Evolutionary conservation across 2,329 filamentous ascomycete genomes (phyloP).

Genomic region (Bipolaris gigantea): DNA sequence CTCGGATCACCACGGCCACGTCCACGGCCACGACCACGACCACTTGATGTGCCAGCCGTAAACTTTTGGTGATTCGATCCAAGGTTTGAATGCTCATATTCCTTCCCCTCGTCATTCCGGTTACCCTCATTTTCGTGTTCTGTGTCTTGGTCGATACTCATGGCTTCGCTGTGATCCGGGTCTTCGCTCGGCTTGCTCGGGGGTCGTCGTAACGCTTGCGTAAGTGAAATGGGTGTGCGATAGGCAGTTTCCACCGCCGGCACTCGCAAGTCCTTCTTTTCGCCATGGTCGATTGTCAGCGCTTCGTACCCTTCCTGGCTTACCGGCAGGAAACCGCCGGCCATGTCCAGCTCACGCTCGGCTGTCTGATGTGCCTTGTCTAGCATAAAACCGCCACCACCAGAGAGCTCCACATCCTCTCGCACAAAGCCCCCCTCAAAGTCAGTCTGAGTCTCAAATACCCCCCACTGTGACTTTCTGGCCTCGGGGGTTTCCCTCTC

Average conservation of each 20-base stretch:
- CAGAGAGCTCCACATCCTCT: slow-evolving; percentile 27
- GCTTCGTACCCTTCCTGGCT: slow-evolving; percentile 40
- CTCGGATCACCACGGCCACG: slow-evolving; percentile 1
- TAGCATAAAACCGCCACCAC: slow-evolving; percentile 15
- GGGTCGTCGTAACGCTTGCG: slow-evolving; percentile 32
- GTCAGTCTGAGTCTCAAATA: slow-evolving; percentile 32
- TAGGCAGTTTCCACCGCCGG: slow-evolving; percentile 16
- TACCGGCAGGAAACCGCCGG: slow-evolving; percentile 42
- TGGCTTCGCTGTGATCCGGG: background rate
- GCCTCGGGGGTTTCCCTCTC: slow-evolving; percentile 61
- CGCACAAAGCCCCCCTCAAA: slow-evolving; percentile 50
- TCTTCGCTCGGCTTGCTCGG: slow-evolving; percentile 2
- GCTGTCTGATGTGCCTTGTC: slow-evolving; percentile 14
- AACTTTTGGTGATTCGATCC: slow-evolving; percentile 17
- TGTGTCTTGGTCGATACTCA: background rate
- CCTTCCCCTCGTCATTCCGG: slow-evolving; percentile 44
- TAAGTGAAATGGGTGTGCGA: slow-evolving; percentile 43
- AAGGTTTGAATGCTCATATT: slow-evolving; percentile 8
- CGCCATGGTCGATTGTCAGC: slow-evolving; percentile 39
- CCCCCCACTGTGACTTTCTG: slow-evolving; percentile 45
- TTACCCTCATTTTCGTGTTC: slow-evolving; percentile 44
- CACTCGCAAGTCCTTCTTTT: slow-evolving; percentile 13
- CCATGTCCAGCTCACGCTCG: slow-evolving; percentile 32
- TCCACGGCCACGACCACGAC: slow-evolving; percentile 1
- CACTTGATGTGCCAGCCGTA: background rate